Conservation (phyloP, 306 rosid species). For the Glycine tomentella region DNA sequence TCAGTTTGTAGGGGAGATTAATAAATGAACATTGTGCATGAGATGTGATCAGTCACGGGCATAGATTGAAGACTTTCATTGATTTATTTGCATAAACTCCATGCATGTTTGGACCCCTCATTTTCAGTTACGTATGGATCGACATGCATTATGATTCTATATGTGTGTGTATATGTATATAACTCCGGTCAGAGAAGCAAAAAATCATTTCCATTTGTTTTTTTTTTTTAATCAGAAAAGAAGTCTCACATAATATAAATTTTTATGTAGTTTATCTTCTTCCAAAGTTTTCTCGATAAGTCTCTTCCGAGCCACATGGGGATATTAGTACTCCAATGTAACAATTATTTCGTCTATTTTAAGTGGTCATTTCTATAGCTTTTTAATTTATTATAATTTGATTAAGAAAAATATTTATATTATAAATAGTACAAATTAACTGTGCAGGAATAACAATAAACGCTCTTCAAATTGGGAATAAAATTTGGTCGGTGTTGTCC, state of each 20-base stretch:
- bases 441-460: not conserved
- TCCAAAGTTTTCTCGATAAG: not conserved
- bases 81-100: not conserved
- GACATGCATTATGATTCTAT: not conserved
- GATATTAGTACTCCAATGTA: not conserved
- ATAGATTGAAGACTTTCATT: not conserved
- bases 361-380: not conserved
- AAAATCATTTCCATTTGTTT: not conserved
- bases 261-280: not conserved
- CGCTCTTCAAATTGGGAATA: not conserved
- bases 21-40: not conserved
- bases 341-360: not conserved
- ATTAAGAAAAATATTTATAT: not conserved
- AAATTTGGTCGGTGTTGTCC: not conserved
- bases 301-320: not conserved
- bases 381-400: not conserved
- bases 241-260: not conserved
- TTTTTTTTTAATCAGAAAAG: too few species aligned
- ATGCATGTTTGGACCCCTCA: conserved; percentile 14
- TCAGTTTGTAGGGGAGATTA: not conserved
- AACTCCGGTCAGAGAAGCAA: not conserved
- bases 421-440: not conserved
- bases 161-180: too few species aligned
- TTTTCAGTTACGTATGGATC: not conserved
- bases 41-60: conserved; percentile 23